Base-by-base conservation (phyloP, 2,329 filamentous ascomycete species). In the Fusarium coffeatum region DNA sequence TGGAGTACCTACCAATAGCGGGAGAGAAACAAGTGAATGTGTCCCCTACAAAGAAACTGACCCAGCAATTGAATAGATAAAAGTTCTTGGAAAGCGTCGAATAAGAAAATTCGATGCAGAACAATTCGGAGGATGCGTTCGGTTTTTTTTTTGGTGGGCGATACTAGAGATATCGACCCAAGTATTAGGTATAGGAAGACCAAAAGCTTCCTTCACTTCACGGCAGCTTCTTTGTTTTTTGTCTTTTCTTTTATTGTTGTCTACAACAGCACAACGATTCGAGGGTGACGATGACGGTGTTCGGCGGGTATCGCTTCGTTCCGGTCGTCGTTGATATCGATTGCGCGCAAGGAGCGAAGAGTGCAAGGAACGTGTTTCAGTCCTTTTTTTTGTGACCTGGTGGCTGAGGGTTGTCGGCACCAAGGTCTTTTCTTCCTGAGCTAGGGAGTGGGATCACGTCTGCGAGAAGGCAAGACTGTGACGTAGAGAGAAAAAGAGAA, bases 21-120 rank as follows among this genome's bases (percentile, higher is more conserved):
- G 92, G 93, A 97, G 94, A 97, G 92, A 85, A 93, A 97, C 94
- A 97, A 97, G 81, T 91, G 83, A 97, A 97, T 97, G 94, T 94
- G 92, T 97, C 94, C 92, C 93, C 93, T 85, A 84, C 82, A 82
- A 79, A 71, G 74, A 76, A 77, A 76, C 77, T 81, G 81, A 78
- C 78, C 76, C 23, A 66, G 59, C 50, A 46, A 58, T 42, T 65
- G 20, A 23, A 40, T 61, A 22, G 22, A 49, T 16, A 40, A 50
- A 50, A 63, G 46, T 65, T 71, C 58, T 74, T 69, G 62, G 59
- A 69, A 68, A 51, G 72, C 69, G 59, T 53, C 58, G 64, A 71
- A 69, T 59, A 57, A n/a, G 40, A 47, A 56, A 45, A 70, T 64
- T 62, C 72, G 65, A 66, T 66, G 71, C 71, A 68, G 66, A 72